Evolutionary conservation across 1,284 basidiomycete species (phyloP), one percentile per base, ranked within the genome.

Genomic region (Coniophora puteana): DNA sequence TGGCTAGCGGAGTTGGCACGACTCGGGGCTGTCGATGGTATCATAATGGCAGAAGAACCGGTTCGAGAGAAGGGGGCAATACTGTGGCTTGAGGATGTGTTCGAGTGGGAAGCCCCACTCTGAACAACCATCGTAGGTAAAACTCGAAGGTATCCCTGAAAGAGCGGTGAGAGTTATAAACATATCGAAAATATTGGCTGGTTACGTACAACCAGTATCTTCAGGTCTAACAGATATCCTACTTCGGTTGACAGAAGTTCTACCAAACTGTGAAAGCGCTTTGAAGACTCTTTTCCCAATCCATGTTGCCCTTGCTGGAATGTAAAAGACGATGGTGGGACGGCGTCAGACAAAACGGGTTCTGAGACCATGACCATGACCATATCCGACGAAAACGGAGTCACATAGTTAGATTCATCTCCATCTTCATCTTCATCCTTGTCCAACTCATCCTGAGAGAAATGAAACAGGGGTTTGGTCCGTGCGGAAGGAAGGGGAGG

Each of bases 161-260:
- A 24, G 18, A 26, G 23, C 16, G 4, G 24, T 14, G 6, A 42
- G 27, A n/a, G 4, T 23, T 29, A 12, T 39, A 8, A 36, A 74
- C 54, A 43, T 65, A 62, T 37, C 67, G 67, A 49, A 74, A 30
- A 4, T 24, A 32, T 25, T 18, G 36, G 40, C 28, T 34, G 38
- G 4, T 41, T 24, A 60, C 76, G 51, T 58, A 89, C 89, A 50
- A 92, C 83, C 30, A 96, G 72, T 11, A 76, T 75, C 43, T 80
- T 76, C 49, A 96, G 62, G 59, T 93, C 89, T 38, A 74, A 63
- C 11, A 92, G 72, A 58, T 95, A 96, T 5, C 79, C 78, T 14
- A 81, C 69, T 65, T 96, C 93, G 0, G 91, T 93, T 46, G 79
- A 74, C 24, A 94, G 71, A 24, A 96, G 69, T 63, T 96, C 93